Conservation (phyloP, 352 stramenopile species). For the Globisporangium lucens region DNA sequence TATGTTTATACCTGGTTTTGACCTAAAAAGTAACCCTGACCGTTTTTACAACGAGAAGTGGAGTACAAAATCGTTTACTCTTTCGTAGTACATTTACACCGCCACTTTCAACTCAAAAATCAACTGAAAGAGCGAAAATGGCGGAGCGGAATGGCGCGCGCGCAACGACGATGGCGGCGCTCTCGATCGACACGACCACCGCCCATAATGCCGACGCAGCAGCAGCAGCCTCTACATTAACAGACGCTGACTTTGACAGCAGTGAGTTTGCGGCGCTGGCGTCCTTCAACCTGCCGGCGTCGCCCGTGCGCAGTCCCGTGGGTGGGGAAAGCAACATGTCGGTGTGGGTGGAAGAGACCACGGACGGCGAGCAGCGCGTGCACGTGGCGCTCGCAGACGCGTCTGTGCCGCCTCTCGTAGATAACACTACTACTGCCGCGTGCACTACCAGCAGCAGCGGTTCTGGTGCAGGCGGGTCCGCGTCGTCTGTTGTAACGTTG, state of each 20-base stretch:
- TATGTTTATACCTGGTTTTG: too few species aligned
- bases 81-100: too few species aligned
- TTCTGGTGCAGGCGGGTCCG: background rate
- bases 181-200: constrained; percentile 4
- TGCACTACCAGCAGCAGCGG: background rate
- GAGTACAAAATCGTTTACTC: too few species aligned
- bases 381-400: constrained; percentile 34
- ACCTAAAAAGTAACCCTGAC: too few species aligned
- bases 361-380: constrained; percentile 43
- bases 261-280: constrained; percentile 25
- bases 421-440: background rate
- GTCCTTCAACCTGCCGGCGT: constrained; percentile 67
- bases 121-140: constrained; percentile 1
- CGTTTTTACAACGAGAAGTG: too few species aligned
- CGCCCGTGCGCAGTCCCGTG: constrained; percentile 47
- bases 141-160: background rate
- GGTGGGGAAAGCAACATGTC: constrained; percentile 44
- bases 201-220: background rate
- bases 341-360: constrained; percentile 50
- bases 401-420: constrained; percentile 8
- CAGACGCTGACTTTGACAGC: constrained; percentile 9
- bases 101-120: background rate
- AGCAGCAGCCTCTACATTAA: background rate
- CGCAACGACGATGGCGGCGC: background rate
- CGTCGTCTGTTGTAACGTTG: constrained; percentile 2